These are phyloP conservation scores for Leptographium lundbergii DNA, from an alignment of 2,329 filamentous ascomycete species.

Conservation along the genomic window DNA sequence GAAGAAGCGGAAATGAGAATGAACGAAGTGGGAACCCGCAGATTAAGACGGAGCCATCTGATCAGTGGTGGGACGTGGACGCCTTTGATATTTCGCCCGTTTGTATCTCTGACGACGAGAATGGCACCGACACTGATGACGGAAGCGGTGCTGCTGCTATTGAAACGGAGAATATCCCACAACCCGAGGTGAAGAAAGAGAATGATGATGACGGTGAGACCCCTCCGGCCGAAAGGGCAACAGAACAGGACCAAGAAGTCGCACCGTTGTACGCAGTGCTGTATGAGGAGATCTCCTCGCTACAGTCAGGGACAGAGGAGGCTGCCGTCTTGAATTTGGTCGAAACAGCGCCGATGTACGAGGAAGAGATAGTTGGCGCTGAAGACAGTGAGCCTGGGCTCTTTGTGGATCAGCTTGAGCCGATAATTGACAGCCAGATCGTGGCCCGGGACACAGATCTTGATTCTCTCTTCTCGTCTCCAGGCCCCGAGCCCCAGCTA, in stretches of 20 bases:
- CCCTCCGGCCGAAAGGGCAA: neutral
- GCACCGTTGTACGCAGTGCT: neutral
- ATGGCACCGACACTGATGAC: neutral
- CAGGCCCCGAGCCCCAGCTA: neutral
- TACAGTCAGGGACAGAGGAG: neutral
- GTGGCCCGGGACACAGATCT: too few species aligned
- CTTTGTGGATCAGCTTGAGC: neutral
- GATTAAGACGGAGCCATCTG: slow-evolving; percentile 1
- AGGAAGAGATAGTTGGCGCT: neutral
- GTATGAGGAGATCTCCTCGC: neutral
- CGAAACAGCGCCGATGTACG: neutral
- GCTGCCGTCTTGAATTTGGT: neutral
- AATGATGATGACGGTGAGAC: neutral
- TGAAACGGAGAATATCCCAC: neutral
- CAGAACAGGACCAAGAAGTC: neutral
- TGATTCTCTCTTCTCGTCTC: neutral
- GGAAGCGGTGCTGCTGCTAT: neutral
- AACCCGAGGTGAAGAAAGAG: neutral
- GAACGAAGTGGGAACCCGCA: neutral
- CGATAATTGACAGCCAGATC: neutral
- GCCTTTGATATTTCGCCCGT: neutral
- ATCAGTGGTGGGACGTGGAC: neutral
- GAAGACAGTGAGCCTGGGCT: neutral
- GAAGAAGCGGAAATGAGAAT: neutral
- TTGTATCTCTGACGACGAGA: slow-evolving; percentile 4